Evolutionary conservation across 1,284 basidiomycete species (phyloP), one percentile per base, ranked within the genome.

Genomic region (Leucoagaricus sp.): DNA sequence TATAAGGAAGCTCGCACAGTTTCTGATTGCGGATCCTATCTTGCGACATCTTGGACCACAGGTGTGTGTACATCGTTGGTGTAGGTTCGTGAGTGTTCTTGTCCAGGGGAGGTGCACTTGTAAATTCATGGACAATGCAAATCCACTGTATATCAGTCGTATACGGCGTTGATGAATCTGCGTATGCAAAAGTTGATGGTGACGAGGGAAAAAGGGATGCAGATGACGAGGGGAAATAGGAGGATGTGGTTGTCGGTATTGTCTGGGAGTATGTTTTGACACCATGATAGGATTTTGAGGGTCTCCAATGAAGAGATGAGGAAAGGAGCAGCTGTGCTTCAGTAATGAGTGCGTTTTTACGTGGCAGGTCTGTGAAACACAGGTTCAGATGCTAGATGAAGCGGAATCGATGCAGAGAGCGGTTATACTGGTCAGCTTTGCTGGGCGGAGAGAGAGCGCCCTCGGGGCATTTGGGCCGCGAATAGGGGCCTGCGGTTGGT

Each of bases 11-110:
- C 17, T 41, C 56, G 61, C 49, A 69, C 69, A 60, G 63, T 54
- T 62, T 62, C 55, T 68, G 64, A 28, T 64, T 66, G 40, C 53
- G 59, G 7, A 62, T 55, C 45, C 65, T 65, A 42, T 66, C 58
- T n/a, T 56, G 56, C 2, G 65, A 66, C 28, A 69, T 47, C 56
- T 63, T 67, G 12, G 59, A 46, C 69, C 69, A 69, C 5, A 70
- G 46, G n/a, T 54, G 58, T 10, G 57, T 58, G 59, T 68, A 70
- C 8, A 63, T 60, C 12, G 67, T 34, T 21, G 66, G 65, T 8
- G 63, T 53, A 25, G 58, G 38, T 3, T 29, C 23, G 23, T 41
- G 49, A 4, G 36, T 50, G 49, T 40, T 40, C 12, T 21, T 36
- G 49, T 50, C 34, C n/a, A 38, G 49, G 6, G 49, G 49, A 9